Evolutionary conservation across 2,329 filamentous ascomycete species (phyloP).

Genomic region (Drechslera avenae): DNA sequence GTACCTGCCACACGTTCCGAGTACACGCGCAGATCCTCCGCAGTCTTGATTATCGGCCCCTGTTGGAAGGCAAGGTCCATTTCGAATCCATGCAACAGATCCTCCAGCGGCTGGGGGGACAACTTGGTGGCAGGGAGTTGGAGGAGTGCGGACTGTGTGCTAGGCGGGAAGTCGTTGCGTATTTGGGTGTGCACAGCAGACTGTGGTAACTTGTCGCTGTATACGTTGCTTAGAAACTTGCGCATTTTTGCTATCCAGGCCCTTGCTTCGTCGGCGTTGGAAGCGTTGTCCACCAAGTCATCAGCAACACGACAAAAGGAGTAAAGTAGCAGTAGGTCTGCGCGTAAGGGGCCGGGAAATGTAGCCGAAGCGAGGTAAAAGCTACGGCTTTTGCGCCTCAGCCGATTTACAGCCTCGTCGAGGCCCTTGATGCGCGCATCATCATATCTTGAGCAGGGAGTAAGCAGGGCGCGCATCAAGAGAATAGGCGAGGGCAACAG

Average conservation of each 20-base stretch:
- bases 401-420: conserved; percentile 61
- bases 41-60: conserved; percentile 60
- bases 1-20: conserved; percentile 73
- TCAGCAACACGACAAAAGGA: conserved; percentile 76
- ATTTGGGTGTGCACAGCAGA: conserved; percentile 44
- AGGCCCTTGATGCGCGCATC: conserved; percentile 63
- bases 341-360: conserved; percentile 69
- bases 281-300: conserved; percentile 71
- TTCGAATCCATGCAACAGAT: conserved; percentile 69
- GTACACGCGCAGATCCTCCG: conserved; percentile 66
- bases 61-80: conserved; percentile 66
- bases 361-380: conserved; percentile 74
- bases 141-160: conserved; percentile 60
- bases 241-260: conserved; percentile 65
- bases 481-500: conserved; percentile 56
- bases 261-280: conserved; percentile 57
- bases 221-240: conserved; percentile 62
- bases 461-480: conserved; percentile 60
- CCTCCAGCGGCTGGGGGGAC: conserved; percentile 64
- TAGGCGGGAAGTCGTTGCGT: conserved; percentile 57
- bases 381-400: conserved; percentile 70
- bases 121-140: conserved; percentile 65
- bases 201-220: conserved; percentile 37
- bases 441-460: conserved; percentile 60
- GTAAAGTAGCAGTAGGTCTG: conserved; percentile 72